Conservation (phyloP, 2,329 filamentous ascomycete genomes). For the Neopestalotiopsis sp. region DNA sequence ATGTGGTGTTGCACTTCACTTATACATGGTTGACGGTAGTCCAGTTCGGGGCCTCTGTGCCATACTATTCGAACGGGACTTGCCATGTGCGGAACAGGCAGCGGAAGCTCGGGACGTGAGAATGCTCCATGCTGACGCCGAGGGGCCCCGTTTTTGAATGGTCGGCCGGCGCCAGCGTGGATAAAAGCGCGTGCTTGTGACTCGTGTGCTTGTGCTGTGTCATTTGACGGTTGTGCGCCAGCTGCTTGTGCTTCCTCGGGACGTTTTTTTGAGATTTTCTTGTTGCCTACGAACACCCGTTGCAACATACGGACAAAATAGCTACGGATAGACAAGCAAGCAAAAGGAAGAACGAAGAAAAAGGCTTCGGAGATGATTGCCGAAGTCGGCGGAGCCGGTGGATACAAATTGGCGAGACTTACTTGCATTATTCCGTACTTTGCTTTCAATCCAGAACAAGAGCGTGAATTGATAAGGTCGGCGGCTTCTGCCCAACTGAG, state of each 20-base stretch:
- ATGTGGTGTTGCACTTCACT: no score
- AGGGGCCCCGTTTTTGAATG: neutral
- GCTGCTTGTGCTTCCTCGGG: neutral
- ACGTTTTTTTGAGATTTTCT: neutral
- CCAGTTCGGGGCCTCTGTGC: no score
- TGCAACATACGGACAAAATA: neutral
- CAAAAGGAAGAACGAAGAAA: neutral
- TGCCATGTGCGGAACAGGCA: neutral
- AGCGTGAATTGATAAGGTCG: neutral
- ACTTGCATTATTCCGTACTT: neutral
- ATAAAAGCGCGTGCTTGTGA: neutral
- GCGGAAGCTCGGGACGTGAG: neutral
- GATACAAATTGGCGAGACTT: neutral
- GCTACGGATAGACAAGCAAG: neutral
- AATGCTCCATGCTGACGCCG: neutral
- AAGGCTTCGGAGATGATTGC: slow-evolving; percentile 4
- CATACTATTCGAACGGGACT: neutral
- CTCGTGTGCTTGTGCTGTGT: neutral
- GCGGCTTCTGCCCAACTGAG: neutral
- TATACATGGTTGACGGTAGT: no score
- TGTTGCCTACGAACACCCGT: neutral
- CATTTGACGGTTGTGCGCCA: neutral
- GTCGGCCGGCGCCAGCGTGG: neutral
- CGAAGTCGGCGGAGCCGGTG: slow-evolving; percentile 2
- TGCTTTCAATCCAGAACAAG: neutral